Evolutionary conservation across 2,329 filamentous ascomycete genomes (phyloP).

Genomic region (Iodosphaeria phyllophila): DNA sequence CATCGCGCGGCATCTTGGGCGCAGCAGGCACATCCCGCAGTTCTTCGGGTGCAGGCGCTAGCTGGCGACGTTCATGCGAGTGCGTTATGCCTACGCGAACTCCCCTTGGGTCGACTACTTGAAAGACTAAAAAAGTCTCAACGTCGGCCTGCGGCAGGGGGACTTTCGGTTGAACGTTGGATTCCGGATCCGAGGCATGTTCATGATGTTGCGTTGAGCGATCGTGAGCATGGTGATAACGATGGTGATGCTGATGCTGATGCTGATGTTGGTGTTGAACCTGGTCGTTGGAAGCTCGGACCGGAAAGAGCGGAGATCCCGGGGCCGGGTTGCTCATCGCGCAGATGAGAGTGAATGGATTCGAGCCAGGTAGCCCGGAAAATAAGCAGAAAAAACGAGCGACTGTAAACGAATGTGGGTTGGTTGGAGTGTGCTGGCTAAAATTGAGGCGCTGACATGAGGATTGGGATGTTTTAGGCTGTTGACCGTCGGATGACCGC

Average conservation of each 20-base stretch:
- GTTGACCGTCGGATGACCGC: constrained; percentile 4
- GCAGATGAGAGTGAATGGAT: constrained; percentile 20
- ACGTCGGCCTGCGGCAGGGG: too few species aligned
- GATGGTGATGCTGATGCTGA: constrained; percentile 13
- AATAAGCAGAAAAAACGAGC: too few species aligned
- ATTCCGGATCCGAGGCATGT: not conserved
- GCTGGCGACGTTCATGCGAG: too few species aligned
- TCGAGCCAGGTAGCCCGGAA: constrained; percentile 13
- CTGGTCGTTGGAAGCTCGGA: constrained; percentile 14
- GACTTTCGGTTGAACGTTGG: too few species aligned
- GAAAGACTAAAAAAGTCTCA: not conserved
- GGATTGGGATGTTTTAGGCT: constrained; percentile 3
- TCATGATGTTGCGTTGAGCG: not conserved
- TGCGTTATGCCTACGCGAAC: constrained; percentile 1
- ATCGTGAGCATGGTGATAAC: constrained; percentile 7
- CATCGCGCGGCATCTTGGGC: too few species aligned
- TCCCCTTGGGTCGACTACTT: not conserved
- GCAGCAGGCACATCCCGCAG: too few species aligned
- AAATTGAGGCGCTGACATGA: constrained; percentile 6
- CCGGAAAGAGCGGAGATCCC: constrained; percentile 30
- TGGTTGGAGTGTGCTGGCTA: constrained; percentile 6
- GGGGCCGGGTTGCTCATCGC: constrained; percentile 25
- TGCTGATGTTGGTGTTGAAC: constrained; percentile 15
- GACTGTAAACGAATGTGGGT: constrained; percentile 9
- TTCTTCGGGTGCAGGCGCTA: too few species aligned